Evolutionary conservation across 1,284 basidiomycete species (phyloP), one percentile per base, ranked within the genome.

Genomic region (Heliocybe sulcata): DNA sequence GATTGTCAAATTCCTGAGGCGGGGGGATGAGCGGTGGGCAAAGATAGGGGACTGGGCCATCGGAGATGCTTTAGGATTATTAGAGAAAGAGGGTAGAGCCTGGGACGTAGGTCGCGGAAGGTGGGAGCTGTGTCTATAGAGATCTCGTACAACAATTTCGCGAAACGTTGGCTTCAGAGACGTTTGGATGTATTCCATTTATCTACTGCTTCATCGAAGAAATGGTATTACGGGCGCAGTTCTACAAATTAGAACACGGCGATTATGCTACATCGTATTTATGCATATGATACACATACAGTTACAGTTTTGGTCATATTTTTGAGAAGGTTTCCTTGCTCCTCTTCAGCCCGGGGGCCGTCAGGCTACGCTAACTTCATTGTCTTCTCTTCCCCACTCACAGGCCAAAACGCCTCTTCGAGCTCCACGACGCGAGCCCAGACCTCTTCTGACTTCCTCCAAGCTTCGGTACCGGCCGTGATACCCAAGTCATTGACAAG

Each of bases 401-500:
- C 54, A 9, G 82, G 84, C 84, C 83, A 87, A 61, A 86, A 86
- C 1, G 66, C 74, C 45, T 72, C 75, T 61, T 86, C 83, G 1
- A 86, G 72, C 61, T 85, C 81, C 3, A 85, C 57, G 2, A 81
- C 77, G 26, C 82, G 72, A 10, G 63, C 67, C 81, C 81, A 85
- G 20, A 86, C 76, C 9, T 68, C 72, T 62, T 85, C 80, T 31
- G 80, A 78, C 2, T 72, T 65, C 11, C 55, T 63, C 69, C 74
- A 81, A 0, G 65, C 60, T 9, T 73, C 66, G 0, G 71, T 68
- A 0, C 70, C 75, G 10, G 70, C 69, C 12, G 66, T 54, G 14
- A 81, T 70, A 2, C 66, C 67, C 26, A 81, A 69, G 51, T 70
- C 71, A 60, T 89, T 75, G 2, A 88, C 79, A 9, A 87, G 65